Evolutionary conservation across 106 monocot genomes (phyloP).

Genomic region (Narthecium ossifragum): DNA sequence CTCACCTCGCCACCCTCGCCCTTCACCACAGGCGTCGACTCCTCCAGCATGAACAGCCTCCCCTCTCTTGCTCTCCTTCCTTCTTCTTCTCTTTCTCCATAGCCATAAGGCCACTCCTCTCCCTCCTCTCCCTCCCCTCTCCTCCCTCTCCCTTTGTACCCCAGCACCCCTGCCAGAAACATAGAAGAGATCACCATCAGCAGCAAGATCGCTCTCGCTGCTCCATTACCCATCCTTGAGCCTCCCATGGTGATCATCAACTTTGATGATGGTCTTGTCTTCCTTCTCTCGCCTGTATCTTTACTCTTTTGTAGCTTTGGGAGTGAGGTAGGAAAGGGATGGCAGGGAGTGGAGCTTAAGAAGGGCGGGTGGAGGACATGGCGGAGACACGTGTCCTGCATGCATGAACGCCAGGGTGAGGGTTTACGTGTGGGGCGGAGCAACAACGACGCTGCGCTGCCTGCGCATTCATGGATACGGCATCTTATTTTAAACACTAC

Average conservation of each 20-base stretch:
- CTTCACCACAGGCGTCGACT: slow-evolving; percentile 24
- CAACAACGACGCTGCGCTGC: too few relatives aligned
- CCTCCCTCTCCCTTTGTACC: neutral
- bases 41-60: slow-evolving; percentile 31
- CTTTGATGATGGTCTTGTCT: neutral
- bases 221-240: neutral
- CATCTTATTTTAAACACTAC: too few relatives aligned
- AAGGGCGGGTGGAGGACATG: neutral
- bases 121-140: neutral
- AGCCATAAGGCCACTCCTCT: too few relatives aligned
- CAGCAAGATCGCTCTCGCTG: neutral
- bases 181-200: neutral
- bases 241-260: too few relatives aligned
- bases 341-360: neutral
- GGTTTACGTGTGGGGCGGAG: neutral
- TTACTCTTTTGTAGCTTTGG: too few relatives aligned
- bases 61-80: neutral
- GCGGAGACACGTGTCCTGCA: neutral
- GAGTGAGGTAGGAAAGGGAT: neutral
- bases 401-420: slow-evolving; percentile 4
- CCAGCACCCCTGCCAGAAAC: neutral
- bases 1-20: slow-evolving; percentile 26
- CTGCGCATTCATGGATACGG: too few relatives aligned
- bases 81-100: neutral
- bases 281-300: neutral